phyloP scores from a whole-genome alignment of 495 filamentous ascomycete species.

The Neurospora pannonica region DNA sequence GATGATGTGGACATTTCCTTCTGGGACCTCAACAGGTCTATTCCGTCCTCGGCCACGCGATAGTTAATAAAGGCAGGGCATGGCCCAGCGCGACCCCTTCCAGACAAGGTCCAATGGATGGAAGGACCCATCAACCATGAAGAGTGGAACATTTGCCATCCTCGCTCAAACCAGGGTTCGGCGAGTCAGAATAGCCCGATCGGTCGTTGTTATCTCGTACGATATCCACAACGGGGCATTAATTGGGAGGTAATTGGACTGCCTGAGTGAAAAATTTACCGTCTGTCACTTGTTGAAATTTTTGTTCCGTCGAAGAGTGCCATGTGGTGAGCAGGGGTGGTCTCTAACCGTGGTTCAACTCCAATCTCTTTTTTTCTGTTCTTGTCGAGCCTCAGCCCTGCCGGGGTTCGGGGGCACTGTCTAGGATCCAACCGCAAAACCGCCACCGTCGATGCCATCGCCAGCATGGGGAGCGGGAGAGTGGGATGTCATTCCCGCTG shows the following conservation, averaged over 20 bases:
- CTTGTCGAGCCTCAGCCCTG: neutral
- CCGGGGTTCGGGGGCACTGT: neutral
- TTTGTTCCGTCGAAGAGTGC: conserved; percentile 1
- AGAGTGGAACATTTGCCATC: neutral
- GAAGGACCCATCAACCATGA: neutral
- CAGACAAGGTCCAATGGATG: neutral
- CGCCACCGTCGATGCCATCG: neutral
- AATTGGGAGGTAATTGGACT: neutral
- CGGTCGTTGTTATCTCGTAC: conserved; percentile 9
- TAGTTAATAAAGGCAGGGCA: neutral
- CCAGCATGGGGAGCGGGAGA: neutral
- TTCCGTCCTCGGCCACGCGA: neutral
- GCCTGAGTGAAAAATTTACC: conserved; percentile 2
- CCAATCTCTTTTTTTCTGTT: neutral
- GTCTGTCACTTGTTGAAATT: neutral
- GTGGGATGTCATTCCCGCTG: neutral
- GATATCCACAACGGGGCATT: conserved; percentile 6
- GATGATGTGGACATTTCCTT: neutral
- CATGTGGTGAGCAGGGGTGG: conserved; percentile 9
- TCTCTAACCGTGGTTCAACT: neutral
- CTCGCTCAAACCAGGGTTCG: neutral
- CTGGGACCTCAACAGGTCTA: neutral
- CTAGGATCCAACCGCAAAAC: neutral
- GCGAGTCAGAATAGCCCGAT: conserved; percentile 7
- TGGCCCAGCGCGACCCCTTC: neutral